Evolutionary conservation across 2,329 filamentous ascomycete genomes (phyloP), one percentile per base, ranked within the genome.

Genomic region (Penicillium psychrosexuale): DNA sequence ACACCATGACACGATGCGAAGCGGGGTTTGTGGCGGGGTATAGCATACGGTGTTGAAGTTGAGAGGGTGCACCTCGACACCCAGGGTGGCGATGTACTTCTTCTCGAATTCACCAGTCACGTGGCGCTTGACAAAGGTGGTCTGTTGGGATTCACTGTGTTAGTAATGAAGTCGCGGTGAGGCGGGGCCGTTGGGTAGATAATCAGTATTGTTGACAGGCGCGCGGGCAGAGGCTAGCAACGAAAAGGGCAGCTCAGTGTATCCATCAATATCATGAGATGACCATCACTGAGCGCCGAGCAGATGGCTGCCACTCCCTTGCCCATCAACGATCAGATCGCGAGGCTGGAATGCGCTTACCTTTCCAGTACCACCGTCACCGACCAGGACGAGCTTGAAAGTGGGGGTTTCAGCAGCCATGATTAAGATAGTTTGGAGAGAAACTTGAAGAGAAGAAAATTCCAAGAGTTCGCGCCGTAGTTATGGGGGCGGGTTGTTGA

Each of bases 71-170:
- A 99, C 94, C 79, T 99, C 94, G 76, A 99, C 94, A 88, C 94
- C 94, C 65, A 99, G 90, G 58, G 94, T 99, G 72, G 94, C 94
- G 78, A 99, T 97, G 83, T 99, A 99, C 84, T 97, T 99, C 89
- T 99, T 99, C 83, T 99, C 94, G 77, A 99, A 99, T 79, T 99
- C 94, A 78, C 94, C 94, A 75, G 94, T 99, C 86, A 97, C 86
- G 82, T 99, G 94, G 75, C 94, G 94, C 89, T 99, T 99, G 84
- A 99, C 94, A 80, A 99, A 99, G 76, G 94, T 99, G 77, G 94
- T 99, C 94, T 99, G 74, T 65, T 55, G 30, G 11, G 37, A 37
- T 59, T 47, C 55, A 40, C 17, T 48, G 44, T 40, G 57, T 68
- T 66, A 68, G 66, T 57, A 53, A 66, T 63, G 54, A 56, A 56